Evolutionary conservation across 306 rosid species (phyloP), one percentile per base, ranked within the genome.

Genomic region (Pyrus pyrifolia): DNA sequence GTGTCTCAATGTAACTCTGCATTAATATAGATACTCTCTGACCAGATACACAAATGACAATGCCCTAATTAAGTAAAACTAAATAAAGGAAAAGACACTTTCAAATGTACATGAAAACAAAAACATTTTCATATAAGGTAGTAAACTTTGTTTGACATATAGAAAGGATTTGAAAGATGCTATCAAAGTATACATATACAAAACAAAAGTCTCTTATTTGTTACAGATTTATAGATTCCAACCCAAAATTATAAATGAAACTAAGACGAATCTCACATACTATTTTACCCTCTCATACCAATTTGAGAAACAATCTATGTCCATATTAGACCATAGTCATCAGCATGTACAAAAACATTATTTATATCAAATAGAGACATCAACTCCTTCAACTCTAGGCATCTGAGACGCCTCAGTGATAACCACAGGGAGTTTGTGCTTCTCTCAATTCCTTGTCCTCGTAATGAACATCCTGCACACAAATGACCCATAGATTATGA

Each of bases 361-460:
- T 31, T 31, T 31, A 31, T 31, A 31, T 31, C 33, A 23, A 40
- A 38, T 23, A 31, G 5, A 30, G 27, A 33, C 2, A 13, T 12
- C 0, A 58, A 22, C 68, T 59, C 67, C 42, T 55, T 25, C 33
- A 14, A 40, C 45, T 59, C 6, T 42, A 59, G 12, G 27, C 67
- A 14, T 27, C 5, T 7, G 8, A 38, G 33, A 13, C 21, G 68
- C 8, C 33, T 84, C 9, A 91, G 63, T 81, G 94, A 83, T 85
- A 89, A 68, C 87, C 91, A 70, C 82, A 4, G 59, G 95, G 98
- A 51, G 96, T 93, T 18, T 93, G 91, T 55, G 98, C 85, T 3
- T 91, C 93, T 73, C 77, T 89, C 25, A 25, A 25, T 25, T 25
- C 83, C 75, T 91, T 91, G 52, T 88, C 94, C 27, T 85, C 88